phyloP scores from a whole-genome alignment of 345 rosid genomes.

The Eutrema japonicum region DNA sequence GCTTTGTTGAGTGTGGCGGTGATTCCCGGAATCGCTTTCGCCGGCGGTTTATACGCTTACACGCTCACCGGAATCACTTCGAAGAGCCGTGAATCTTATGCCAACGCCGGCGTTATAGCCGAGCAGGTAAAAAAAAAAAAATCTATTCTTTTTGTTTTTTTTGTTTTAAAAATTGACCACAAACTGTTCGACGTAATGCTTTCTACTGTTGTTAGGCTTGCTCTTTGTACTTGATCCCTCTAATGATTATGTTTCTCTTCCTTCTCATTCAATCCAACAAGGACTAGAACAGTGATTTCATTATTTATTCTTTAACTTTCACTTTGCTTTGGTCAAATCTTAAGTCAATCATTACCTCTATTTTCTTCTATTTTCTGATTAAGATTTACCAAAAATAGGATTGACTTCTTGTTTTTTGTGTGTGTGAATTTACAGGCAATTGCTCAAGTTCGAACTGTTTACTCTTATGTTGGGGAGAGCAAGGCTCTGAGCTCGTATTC shows the following conservation, averaged over 20 bases:
- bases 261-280: conserved; percentile 28
- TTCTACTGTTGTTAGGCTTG: conserved; percentile 39
- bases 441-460: conserved; percentile 97
- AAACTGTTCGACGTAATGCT: conserved; percentile 40
- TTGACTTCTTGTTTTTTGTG: background rate
- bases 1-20: conserved; percentile 94
- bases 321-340: conserved; percentile 21
- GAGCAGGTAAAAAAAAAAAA: conserved; percentile 78
- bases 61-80: conserved; percentile 97
- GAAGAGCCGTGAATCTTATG: conserved; percentile 96
- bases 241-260: conserved; percentile 33
- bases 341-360: conserved; percentile 26
- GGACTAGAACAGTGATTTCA: conserved; percentile 31
- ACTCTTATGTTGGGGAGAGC: conserved; percentile 97
- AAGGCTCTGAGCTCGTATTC: conserved; percentile 90
- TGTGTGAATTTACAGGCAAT: conserved; percentile 58
- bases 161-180: conserved; percentile 10
- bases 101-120: conserved; percentile 93
- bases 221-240: conserved; percentile 41
- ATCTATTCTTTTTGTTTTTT: background rate
- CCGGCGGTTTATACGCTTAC: conserved; percentile 97
- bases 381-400: conserved; percentile 26
- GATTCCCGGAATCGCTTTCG: conserved; percentile 98
- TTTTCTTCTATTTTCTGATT: background rate
- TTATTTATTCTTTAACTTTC: background rate